A percentile compares a stretch with the other conserved stretches of the same genome.
Evolutionary conservation across 768 basidiomycete species (phyloP).

Genomic region (Tephrocybe sp.): DNA sequence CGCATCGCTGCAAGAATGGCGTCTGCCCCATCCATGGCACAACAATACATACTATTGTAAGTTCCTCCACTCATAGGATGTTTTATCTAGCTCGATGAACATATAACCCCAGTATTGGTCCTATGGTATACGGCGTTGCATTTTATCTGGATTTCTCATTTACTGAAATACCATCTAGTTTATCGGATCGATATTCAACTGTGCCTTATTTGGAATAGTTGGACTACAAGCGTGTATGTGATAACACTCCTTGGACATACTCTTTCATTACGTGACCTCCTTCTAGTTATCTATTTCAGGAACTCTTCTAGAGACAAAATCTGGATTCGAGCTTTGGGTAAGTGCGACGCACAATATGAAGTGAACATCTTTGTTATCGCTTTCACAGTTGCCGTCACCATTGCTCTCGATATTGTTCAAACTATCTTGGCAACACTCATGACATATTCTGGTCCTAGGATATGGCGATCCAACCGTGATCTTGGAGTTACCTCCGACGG

Average conservation of each 20-base stretch:
- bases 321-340: neutral
- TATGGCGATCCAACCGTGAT: neutral
- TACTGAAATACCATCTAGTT: too few species aligned
- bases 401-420: constrained; percentile 1
- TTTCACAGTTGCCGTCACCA: neutral
- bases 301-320: neutral
- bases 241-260: too few species aligned
- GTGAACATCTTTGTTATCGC: too few species aligned
- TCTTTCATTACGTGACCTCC: neutral
- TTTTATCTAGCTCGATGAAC: too few species aligned
- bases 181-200: neutral
- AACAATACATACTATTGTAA: neutral
- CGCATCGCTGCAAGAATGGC: neutral
- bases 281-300: neutral
- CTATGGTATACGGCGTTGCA: too few species aligned
- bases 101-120: too few species aligned
- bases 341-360: neutral
- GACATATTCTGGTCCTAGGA: constrained; percentile 1
- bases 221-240: neutral
- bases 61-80: too few species aligned
- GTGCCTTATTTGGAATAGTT: neutral
- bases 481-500: neutral
- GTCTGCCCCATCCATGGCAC: neutral
- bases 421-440: neutral
- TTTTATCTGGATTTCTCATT: too few species aligned